phyloP scores from a whole-genome alignment of 768 basidiomycete species.

The Melanogaster broomeanus region DNA sequence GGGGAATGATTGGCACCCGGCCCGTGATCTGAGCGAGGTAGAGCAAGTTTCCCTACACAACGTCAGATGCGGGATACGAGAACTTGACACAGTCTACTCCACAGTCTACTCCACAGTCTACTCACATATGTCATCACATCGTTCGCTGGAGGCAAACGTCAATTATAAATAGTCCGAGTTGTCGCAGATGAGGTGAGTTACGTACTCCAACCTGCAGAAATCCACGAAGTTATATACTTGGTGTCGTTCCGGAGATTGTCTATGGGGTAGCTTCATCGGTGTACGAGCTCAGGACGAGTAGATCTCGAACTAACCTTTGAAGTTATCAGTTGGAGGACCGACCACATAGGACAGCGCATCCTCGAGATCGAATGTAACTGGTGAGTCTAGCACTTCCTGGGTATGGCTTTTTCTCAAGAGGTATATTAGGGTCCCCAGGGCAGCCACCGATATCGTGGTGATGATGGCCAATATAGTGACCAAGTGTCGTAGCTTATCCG shows the following conservation, averaged over 20 bases:
- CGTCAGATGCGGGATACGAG: background rate
- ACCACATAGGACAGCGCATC: conserved; percentile 17
- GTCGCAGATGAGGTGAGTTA: conserved; percentile 16
- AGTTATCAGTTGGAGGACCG: conserved; percentile 57
- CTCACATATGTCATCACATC: conserved; percentile 75
- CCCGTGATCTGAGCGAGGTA: conserved; percentile 61
- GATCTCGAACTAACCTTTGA: conserved; percentile 51
- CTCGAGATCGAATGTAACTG: background rate
- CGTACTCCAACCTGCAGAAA: conserved; percentile 78
- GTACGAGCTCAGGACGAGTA: background rate
- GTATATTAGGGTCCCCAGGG: conserved; percentile 8
- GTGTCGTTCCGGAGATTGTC: conserved; percentile 63
- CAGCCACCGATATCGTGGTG: conserved; percentile 28
- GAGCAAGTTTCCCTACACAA: conserved; percentile 56
- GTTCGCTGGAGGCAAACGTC: conserved; percentile 49
- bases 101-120: too few relatives aligned
- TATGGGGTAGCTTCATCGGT: conserved; percentile 18
- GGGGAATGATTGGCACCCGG: conserved; percentile 57
- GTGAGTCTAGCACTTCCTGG: background rate
- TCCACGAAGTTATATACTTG: conserved; percentile 74
- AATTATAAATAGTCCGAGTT: background rate
- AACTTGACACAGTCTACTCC: background rate
- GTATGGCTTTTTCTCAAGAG: background rate
- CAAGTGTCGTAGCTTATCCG: background rate
- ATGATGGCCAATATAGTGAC: conserved; percentile 18